phyloP scores from a whole-genome alignment of 768 basidiomycete genomes.

The Tylopilus sp. region DNA sequence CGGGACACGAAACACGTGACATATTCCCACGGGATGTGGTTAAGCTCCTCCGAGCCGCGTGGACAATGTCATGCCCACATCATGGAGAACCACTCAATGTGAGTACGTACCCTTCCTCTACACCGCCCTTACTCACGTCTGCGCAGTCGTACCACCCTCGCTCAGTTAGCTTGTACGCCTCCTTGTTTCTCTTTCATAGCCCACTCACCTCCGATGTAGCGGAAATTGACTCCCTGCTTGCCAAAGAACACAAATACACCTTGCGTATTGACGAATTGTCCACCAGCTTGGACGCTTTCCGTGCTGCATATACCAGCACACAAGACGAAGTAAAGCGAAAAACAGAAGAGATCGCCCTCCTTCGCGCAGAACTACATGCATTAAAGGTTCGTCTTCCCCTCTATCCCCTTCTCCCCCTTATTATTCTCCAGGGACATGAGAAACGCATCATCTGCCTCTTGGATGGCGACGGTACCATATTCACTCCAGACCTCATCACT shows the following conservation, averaged over 20 bases:
- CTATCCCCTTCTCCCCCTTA: neutral
- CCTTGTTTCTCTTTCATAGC: neutral
- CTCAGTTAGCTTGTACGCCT: constrained; percentile 8
- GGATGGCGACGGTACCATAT: constrained; percentile 65
- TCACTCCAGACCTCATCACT: constrained; percentile 47
- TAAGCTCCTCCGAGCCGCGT: neutral
- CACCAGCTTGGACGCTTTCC: constrained; percentile 25
- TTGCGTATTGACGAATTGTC: constrained; percentile 21
- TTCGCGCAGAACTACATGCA: constrained; percentile 26
- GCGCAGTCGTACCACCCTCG: constrained; percentile 4
- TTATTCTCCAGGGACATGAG: constrained; percentile 22
- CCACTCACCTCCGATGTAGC: constrained; percentile 8
- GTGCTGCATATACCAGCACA: constrained; percentile 23
- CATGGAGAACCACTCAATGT: constrained; percentile 22
- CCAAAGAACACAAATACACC: constrained; percentile 21
- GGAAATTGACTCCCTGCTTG: constrained; percentile 28
- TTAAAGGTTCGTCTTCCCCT: constrained; percentile 20
- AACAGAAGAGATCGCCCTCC: constrained; percentile 2
- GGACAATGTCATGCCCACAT: neutral
- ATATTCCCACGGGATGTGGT: constrained; percentile 14
- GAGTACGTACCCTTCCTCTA: neutral
- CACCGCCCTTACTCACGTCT: neutral
- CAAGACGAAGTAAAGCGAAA: constrained; percentile 21
- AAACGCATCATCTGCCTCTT: constrained; percentile 45
- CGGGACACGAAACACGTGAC: constrained; percentile 27